Evolutionary conservation across 495 filamentous ascomycete genomes (phyloP), one percentile per base, ranked within the genome.

Genomic region (Lepraria neglecta): DNA sequence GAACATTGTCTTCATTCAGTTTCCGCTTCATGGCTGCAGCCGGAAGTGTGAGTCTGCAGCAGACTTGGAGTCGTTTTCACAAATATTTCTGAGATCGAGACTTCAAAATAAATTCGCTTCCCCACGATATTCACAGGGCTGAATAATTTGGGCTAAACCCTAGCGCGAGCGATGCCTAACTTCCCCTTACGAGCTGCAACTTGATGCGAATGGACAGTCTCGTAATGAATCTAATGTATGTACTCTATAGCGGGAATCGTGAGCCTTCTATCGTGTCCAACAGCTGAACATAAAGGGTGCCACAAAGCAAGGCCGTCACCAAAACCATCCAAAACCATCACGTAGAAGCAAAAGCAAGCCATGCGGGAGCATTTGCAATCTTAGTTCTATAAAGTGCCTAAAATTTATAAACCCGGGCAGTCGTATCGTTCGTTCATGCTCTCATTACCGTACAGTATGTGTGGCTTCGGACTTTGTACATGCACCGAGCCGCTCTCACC

Each of bases 1-100:
- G 84, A 0, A 84, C 74, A 60, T 84, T 80, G 44, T 83, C 73
- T 28, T 78, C 77, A 68, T 87, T 80, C 38, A 86, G 73, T 71
- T 87, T 87, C 66, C 84, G 77, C 70, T 87, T 87, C 82, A 85
- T 87, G 27, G n/a, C 68, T 43, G 43, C 9, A 14, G 15, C 15
- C 28, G 17, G 7, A 9, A 3, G 19, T 19, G 14, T 10, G n/a
- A 15, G 4, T 19, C 4, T 30, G 3, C n/a, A n/a, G 31, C 1
- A 31, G 10, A 10, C 0, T 17, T 52, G 48, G 35, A 38, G 7
- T 38, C 7, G 35, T 12, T 38, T 24, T 6, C 35, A 38, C 35
- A 12, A 38, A 12, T 12, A 12, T 38, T 38, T 38, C 12, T 7
- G 9, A 38, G 9, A 38, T 33, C 28, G 7, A 11, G 28, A 9